Base-by-base conservation (phyloP, 768 basidiomycete genomes). In the Roridomyces roridus region DNA sequence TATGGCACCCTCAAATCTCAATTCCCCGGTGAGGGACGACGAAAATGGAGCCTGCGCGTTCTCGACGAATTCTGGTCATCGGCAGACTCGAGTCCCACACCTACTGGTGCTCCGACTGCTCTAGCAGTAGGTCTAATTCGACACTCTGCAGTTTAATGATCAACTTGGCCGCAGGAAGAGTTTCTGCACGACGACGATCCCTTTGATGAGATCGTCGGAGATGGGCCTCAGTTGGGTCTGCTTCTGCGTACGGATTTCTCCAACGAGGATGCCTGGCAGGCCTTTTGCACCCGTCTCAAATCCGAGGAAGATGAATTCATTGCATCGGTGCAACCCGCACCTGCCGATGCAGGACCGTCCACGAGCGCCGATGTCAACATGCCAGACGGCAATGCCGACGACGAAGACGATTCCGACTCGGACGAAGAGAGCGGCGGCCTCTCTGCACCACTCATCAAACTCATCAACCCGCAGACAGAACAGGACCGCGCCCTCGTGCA, bases 241-340 rank as follows among this genome's bases (percentile, higher is more conserved):
- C 67, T 92, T 42, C 67, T 92, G n/a, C 85, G 91, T 35, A 87
- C 90, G 10, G 89, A 92, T 64, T 92, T 80, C 67, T 78, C 84
- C 9, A 72, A 89, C 66, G 87, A 91, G 29, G 73, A 75, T 7
- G 83, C 89, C 1, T 92, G 91, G 91, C 65, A 73, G 12, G 58
- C 69, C 0, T 90, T 92, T 69, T 72, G 68, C 52, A 60, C 67
- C 5, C 77, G 76, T 54, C 72, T 93, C 11, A 75, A 76, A 44
- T 77, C 75, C 7, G 79, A 80, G 11, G 89, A 91, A 64, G 79
- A 77, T 52, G 89, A 90, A 24, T 75, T 88, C 17, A 55, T 76
- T 29, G 58, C 68, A 10, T 65, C 58, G 5, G 25, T 59, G 53
- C 50, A 62, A 21, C 50, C 53, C 35, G 35, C 46, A 15, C 35